Conservation (phyloP, 2,329 filamentous ascomycete species). For the Diaporthe citriasiana region DNA sequence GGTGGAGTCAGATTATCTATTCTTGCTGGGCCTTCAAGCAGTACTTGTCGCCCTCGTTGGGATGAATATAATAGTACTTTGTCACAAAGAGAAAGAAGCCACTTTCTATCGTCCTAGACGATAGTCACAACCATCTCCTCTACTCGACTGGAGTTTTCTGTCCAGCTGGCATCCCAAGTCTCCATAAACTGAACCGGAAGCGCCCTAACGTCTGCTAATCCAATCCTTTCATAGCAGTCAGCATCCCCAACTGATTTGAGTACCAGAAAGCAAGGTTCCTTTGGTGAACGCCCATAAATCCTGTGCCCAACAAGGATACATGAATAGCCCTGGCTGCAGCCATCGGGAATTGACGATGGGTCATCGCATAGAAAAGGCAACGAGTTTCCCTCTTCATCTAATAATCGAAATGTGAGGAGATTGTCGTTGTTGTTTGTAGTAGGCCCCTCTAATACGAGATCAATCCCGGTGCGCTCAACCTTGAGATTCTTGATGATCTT, state of each 20-base stretch:
- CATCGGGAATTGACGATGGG: not conserved
- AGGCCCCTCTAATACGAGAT: slow-evolving; percentile 15
- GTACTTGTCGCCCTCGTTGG: too few species aligned
- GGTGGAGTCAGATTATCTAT: too few species aligned
- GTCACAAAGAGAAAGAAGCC: too few species aligned
- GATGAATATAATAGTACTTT: too few species aligned
- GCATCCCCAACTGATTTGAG: not conserved
- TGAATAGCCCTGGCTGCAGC: slow-evolving; percentile 3
- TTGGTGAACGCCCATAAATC: not conserved
- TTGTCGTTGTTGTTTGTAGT: not conserved
- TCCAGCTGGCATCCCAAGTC: slow-evolving; percentile 16
- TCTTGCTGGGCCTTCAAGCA: too few species aligned
- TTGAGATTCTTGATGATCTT: slow-evolving; percentile 13
- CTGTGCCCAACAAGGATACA: slow-evolving; percentile 28
- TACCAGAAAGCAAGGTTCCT: slow-evolving; percentile 30
- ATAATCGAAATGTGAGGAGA: slow-evolving; percentile 1
- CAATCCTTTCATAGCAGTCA: slow-evolving; percentile 21
- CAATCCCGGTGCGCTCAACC: slow-evolving; percentile 10
- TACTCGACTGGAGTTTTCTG: not conserved
- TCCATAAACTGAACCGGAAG: slow-evolving; percentile 4
- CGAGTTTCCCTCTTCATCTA: not conserved
- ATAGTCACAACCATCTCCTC: slow-evolving; percentile 14
- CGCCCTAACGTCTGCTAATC: slow-evolving; percentile 8
- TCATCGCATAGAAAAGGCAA: slow-evolving; percentile 21
- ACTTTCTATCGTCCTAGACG: not conserved